Percentiles rank a stretch among this genome's conserved stretches.
phyloP scores from a whole-genome alignment of 306 rosid genomes.

The Fragaria iinumae region DNA sequence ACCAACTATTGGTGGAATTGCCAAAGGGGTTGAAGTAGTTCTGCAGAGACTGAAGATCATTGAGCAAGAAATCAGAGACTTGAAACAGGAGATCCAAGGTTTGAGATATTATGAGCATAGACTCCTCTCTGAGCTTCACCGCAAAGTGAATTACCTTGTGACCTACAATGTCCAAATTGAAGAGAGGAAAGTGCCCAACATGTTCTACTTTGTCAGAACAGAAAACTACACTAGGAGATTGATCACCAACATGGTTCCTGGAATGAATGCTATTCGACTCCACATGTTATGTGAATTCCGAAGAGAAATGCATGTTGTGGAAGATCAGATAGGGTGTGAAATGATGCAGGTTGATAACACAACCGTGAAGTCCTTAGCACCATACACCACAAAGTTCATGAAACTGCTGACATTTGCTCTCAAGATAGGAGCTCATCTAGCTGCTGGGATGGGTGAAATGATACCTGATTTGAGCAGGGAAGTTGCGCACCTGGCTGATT shows the following conservation, averaged over 20 bases:
- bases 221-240: constrained; percentile 87
- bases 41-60: constrained; percentile 86
- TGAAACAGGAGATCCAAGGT: constrained; percentile 96
- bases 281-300: constrained; percentile 88
- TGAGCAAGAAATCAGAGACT: constrained; percentile 90
- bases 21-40: constrained; percentile 93
- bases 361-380: constrained; percentile 75
- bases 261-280: constrained; percentile 84
- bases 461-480: constrained; percentile 92
- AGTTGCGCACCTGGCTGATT: constrained; percentile 78
- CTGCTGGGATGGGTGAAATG: constrained; percentile 89
- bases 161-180: constrained; percentile 81
- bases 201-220: constrained; percentile 80
- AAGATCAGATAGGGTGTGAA: constrained; percentile 90
- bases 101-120: constrained; percentile 85
- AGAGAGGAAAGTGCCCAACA: constrained; percentile 93
- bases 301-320: constrained; percentile 90
- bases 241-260: constrained; percentile 71
- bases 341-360: constrained; percentile 83
- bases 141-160: constrained; percentile 72
- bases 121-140: constrained; percentile 80
- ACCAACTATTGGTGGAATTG: constrained; percentile 79
- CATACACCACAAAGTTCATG: constrained; percentile 89
- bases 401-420: constrained; percentile 78
- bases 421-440: constrained; percentile 94